Evolutionary conservation across 2,329 filamentous ascomycete species (phyloP), one percentile per base, ranked within the genome.

Genomic region (Epicoccum sorghinum): DNA sequence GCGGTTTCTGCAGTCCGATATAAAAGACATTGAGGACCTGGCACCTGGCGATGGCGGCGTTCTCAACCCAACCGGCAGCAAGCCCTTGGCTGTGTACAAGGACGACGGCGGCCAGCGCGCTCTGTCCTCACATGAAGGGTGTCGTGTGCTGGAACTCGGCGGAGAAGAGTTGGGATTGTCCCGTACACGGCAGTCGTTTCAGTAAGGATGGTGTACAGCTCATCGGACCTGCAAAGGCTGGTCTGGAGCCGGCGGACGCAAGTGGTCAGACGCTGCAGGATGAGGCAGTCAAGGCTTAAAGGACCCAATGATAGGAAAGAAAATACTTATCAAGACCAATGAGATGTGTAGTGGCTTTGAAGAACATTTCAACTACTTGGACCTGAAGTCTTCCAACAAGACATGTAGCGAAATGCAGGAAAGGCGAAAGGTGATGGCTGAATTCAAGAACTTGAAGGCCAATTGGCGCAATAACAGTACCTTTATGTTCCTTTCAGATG

Each of bases 91-190:
- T 0, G 78, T 84, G 0, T 86, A 85, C 71, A 84, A 83, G 62
- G 81, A 84, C 53, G 80, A 83, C 5, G 67, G 79, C 0, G 82
- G 82, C 0, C 75, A 83, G 78, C 39, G 83, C 82, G 0, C 50
- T 86, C 0, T 86, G 83, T 58, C 82, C 83, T 5, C 82, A 86
- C 60, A 57, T 85, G 68, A 78, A 82, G 52, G 83, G 80, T 0
- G 79, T 85, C 0, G 77, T 85, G 0, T 82, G 80, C 65, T 86
- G 83, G 82, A 86, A 86, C 55, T 59, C 69, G 4, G 71, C 62
- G 0, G 64, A 66, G 55, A 68, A 66, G 64, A 66, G 65, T 32
- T 68, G 65, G 61, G 83, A 85, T 66, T 85, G 82, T 58, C 82
- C 83, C 0, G 69, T 79, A 4, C 77, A 79, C 65, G 77, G 77